Evolutionary conservation across 176 grass and related monocot species (phyloP).

Genomic region (Oryza rufipogon): DNA sequence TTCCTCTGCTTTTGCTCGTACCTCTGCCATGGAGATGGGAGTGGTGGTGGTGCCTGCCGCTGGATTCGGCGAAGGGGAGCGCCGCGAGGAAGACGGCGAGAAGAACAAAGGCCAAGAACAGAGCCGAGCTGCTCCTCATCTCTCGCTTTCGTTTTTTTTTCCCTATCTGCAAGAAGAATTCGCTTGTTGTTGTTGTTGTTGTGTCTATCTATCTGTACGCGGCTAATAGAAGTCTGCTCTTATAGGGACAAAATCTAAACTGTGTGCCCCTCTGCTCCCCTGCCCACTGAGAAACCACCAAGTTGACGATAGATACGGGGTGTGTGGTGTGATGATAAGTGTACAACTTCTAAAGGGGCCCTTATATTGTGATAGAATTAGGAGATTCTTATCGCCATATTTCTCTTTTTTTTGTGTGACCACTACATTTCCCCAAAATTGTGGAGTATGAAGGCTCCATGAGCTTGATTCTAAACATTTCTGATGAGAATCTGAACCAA

Average conservation of each 20-base stretch:
- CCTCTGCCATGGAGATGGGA: conserved; percentile 41
- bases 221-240: conserved; percentile 52
- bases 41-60: conserved; percentile 42
- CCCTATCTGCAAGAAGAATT: background rate
- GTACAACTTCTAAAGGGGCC: background rate
- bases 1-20: background rate
- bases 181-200: background rate
- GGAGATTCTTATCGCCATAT: background rate
- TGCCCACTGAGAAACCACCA: conserved; percentile 32
- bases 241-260: conserved; percentile 14
- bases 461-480: too few relatives aligned
- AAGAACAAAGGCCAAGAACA: conserved; percentile 28
- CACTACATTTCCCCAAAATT: background rate
- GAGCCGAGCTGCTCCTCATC: conserved; percentile 20
- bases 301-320: background rate
- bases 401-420: background rate
- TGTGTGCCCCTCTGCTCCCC: background rate
- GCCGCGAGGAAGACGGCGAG: conserved; percentile 17
- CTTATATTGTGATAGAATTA: background rate
- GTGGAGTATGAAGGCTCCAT: too few relatives aligned
- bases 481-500: too few relatives aligned
- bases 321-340: background rate
- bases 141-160: background rate
- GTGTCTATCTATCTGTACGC: conserved; percentile 29
- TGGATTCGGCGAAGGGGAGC: conserved; percentile 30